Evolutionary conservation across 2,329 filamentous ascomycete species (phyloP).

Genomic region (Didymella keratinophila): DNA sequence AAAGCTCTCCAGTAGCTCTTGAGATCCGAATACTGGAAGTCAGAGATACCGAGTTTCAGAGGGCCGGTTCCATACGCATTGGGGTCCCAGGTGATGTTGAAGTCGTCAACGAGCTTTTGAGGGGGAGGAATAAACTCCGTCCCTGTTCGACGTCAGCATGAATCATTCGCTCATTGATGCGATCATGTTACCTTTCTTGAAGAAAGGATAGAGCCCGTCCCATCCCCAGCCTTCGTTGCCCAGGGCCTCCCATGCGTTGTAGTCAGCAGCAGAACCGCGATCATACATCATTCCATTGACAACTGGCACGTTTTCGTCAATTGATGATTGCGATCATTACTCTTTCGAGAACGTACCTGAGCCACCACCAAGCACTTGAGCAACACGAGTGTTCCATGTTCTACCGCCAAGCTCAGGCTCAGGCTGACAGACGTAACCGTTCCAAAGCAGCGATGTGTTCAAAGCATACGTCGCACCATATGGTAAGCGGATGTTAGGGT

Average conservation of each 20-base stretch:
- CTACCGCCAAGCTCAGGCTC: slow-evolving; percentile 29
- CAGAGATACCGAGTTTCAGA: slow-evolving; percentile 37
- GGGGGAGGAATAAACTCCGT: slow-evolving; percentile 37
- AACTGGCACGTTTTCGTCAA: not conserved
- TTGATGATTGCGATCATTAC: not conserved
- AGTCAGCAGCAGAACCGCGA: slow-evolving; percentile 48
- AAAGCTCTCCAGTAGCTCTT: slow-evolving; percentile 36
- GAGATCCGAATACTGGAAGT: slow-evolving; percentile 41
- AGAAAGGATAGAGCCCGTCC: slow-evolving; percentile 53
- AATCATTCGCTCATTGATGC: not conserved
- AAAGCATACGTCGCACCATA: slow-evolving; percentile 33
- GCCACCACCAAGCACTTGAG: slow-evolving; percentile 34
- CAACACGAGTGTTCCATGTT: slow-evolving; percentile 29
- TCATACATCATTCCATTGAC: slow-evolving; percentile 52
- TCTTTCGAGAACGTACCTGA: slow-evolving; percentile 31
- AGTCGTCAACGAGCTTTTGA: slow-evolving; percentile 21
- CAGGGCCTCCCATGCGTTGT: slow-evolving; percentile 65
- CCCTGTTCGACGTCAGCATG: not conserved
- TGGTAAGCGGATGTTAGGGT: slow-evolving; percentile 33
- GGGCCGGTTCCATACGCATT: slow-evolving; percentile 37
- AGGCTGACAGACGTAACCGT: slow-evolving; percentile 28
- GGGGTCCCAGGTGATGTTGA: slow-evolving; percentile 37
- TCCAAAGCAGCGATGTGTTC: slow-evolving; percentile 32
- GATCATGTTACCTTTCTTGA: slow-evolving; percentile 30
- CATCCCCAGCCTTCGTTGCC: slow-evolving; percentile 69